phyloP scores from a whole-genome alignment of 106 monocot genomes.

The Agapanthus africanus region DNA sequence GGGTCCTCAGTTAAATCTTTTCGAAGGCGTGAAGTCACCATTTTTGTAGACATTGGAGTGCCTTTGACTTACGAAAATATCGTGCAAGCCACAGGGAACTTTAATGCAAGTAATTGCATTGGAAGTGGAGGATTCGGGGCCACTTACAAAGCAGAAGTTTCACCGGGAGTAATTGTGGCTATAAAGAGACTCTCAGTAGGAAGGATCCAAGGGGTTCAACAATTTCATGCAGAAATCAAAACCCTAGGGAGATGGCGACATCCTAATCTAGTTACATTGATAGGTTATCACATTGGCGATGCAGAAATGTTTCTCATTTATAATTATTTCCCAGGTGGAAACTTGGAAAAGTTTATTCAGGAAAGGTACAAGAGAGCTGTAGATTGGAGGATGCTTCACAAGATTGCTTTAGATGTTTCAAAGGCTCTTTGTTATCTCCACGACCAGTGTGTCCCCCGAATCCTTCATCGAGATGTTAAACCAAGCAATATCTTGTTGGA shows the following conservation, averaged over 20 bases:
- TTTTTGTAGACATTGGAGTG: slow-evolving; percentile 76
- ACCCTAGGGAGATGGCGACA: slow-evolving; percentile 91
- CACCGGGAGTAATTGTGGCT: slow-evolving; percentile 79
- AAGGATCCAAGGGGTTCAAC: slow-evolving; percentile 79
- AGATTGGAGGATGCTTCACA: slow-evolving; percentile 91
- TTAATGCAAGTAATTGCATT: slow-evolving; percentile 77
- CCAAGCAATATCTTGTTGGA: slow-evolving; percentile 76
- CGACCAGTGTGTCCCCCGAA: slow-evolving; percentile 58
- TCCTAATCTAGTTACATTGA: slow-evolving; percentile 87
- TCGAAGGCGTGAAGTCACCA: slow-evolving; percentile 50
- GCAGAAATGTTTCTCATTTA: slow-evolving; percentile 81
- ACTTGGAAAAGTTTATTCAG: slow-evolving; percentile 68
- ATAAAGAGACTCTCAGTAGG: slow-evolving; percentile 91
- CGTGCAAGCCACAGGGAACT: slow-evolving; percentile 61
- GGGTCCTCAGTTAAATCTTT: slow-evolving; percentile 37
- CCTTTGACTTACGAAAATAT: slow-evolving; percentile 85
- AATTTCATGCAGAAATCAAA: slow-evolving; percentile 86
- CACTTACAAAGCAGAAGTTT: slow-evolving; percentile 93
- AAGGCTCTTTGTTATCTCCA: slow-evolving; percentile 62
- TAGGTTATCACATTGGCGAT: slow-evolving; percentile 86
- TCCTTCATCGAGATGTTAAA: slow-evolving; percentile 73
- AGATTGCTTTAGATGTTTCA: slow-evolving; percentile 85
- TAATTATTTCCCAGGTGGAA: slow-evolving; percentile 67
- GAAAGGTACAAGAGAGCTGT: slow-evolving; percentile 56
- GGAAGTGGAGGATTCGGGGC: slow-evolving; percentile 98